Evolutionary conservation across 768 basidiomycete genomes (phyloP), one percentile per base, ranked within the genome.

Genomic region (Hemileccinum rubropunctum): DNA sequence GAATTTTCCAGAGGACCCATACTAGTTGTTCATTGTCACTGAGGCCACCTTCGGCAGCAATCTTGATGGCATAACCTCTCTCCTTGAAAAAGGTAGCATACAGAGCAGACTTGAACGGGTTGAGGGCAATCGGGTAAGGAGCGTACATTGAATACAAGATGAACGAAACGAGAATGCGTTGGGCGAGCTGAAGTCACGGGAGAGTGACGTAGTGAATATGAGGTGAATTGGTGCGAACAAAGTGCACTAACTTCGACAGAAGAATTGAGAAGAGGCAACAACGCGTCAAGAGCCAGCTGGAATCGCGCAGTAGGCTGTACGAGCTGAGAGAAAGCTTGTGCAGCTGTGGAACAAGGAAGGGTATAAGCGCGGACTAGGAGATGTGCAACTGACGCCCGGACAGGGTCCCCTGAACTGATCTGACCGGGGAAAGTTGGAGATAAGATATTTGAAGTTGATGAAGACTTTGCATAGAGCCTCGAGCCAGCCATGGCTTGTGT

Each of bases 1-100:
- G 71, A 49, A 91, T 86, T 70, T 91, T 91, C 88, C 88, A 91
- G 52, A 91, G 73, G 38, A 91, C 88, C 87, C 88, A 91, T 34
- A 90, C 85, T 42, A 91, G 71, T 59, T 88, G 88, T 61, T 90
- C 88, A 63, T 82, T 88, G 44, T 76, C 74, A 48, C 80, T 75
- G 51, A 75, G 74, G 23, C 78, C 75, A 47, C 72, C 73, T 30
- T 73, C 64, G 9, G 59, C 72, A n/a, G 83, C 71, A 45, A 80
- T 63, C 43, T 62, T 69, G 42, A 78, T 70, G 18, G 88, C 86
- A 59, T 74, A 71, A 58, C 82, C 80, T 58, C 85, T 74, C 70
- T 91, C 88, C 63, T 76, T 80, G 34, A 79, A 61, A 61, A 89
- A 90, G 6, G 83, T 81, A 53, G 78, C 75, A 61, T 79, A 79